Evolutionary conservation across 2,329 filamentous ascomycete genomes (phyloP).

Genomic region (Verticillium zaregamsianum): DNA sequence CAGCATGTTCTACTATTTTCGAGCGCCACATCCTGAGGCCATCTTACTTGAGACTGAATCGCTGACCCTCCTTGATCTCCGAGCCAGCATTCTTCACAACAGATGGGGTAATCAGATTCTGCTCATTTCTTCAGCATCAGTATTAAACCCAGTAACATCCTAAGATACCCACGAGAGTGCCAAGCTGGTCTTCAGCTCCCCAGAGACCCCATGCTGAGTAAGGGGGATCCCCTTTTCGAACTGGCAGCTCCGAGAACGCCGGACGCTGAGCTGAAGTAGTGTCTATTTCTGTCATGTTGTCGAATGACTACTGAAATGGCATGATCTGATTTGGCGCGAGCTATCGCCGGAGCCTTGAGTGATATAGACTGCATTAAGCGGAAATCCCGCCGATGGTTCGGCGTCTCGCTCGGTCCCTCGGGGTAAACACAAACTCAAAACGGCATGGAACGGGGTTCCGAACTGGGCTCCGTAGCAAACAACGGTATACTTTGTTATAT

Average conservation of each 20-base stretch:
- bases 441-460: not conserved
- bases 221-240: not conserved
- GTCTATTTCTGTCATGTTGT: not conserved
- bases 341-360: not conserved
- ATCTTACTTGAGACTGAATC: constrained; percentile 2
- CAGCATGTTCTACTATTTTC: not conserved
- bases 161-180: not conserved
- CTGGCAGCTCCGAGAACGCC: not conserved
- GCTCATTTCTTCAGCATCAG: not conserved
- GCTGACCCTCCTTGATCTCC: not conserved
- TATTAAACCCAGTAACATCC: not conserved
- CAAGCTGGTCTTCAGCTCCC: not conserved
- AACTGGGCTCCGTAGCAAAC: not conserved
- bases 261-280: not conserved
- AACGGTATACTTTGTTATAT: not conserved
- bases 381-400: not conserved
- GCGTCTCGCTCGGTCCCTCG: not conserved
- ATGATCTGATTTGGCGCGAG: not conserved
- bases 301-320: not conserved
- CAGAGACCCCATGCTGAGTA: not conserved
- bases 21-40: not conserved
- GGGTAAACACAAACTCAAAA: not conserved
- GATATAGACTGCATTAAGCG: not conserved
- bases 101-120: not conserved
- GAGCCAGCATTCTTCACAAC: not conserved